These are phyloP conservation scores for Corylus avellana DNA, from an alignment of 306 rosid genomes.

Conservation along the genomic window DNA sequence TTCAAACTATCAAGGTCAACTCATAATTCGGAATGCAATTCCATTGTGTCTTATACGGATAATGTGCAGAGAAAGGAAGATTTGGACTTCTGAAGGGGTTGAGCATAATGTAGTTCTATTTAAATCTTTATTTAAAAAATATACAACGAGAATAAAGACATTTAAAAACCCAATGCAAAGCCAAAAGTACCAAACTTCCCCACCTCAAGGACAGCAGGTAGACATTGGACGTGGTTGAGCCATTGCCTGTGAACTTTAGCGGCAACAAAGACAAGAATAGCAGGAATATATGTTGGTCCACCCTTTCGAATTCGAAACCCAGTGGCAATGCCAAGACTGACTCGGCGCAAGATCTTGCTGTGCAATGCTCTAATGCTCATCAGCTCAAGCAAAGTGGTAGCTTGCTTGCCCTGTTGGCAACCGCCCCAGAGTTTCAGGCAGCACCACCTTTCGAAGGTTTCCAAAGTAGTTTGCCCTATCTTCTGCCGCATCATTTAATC, in stretches of 20 bases:
- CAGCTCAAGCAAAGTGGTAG: constrained; percentile 94
- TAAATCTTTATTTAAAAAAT: constrained; percentile 5
- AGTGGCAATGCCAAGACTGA: constrained; percentile 94
- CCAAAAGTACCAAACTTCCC: constrained; percentile 55
- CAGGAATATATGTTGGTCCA: constrained; percentile 82
- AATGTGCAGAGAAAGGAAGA: background rate
- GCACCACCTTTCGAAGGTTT: constrained; percentile 58
- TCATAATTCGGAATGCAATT: background rate
- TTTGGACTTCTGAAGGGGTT: background rate
- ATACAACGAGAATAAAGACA: constrained; percentile 6
- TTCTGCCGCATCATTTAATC: constrained; percentile 83
- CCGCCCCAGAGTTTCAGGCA: constrained; percentile 50
- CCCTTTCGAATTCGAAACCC: constrained; percentile 95
- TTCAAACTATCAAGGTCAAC: background rate
- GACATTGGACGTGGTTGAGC: constrained; percentile 69
- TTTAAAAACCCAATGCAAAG: constrained; percentile 46
- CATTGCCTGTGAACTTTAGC: constrained; percentile 94
- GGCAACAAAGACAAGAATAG: constrained; percentile 94
- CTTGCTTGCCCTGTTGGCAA: constrained; percentile 90
- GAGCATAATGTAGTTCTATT: background rate
- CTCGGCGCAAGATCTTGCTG: constrained; percentile 84
- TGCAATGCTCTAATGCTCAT: constrained; percentile 98
- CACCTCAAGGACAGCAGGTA: constrained; percentile 98
- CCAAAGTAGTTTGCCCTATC: constrained; percentile 87
- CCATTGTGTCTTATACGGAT: background rate